Evolutionary conservation across 768 basidiomycete genomes (phyloP), one percentile per base, ranked within the genome.

Genomic region (Asterophora lycoperdoides): DNA sequence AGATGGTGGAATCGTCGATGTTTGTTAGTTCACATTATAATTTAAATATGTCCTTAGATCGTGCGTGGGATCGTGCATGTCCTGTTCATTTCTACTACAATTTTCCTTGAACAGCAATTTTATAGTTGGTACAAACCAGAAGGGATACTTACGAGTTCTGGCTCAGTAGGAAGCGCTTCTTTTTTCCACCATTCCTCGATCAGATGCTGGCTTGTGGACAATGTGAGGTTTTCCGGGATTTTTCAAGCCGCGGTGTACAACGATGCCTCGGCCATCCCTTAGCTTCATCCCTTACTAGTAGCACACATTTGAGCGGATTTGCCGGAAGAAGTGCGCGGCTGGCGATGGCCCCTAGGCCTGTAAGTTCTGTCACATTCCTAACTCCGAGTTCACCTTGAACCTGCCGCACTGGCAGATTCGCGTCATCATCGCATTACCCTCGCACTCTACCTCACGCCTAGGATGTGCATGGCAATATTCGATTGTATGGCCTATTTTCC

Each of bases 21-120:
- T 89, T 89, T 61, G 83, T 83, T 20, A 86, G 86, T 30, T 81
- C 83, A 13, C 84, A 84, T 54, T 84, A 84, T n/a, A n/a, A n/a
- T n/a, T n/a, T n/a, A n/a, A n/a, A 6, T 23, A 23, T 57, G 70
- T 86, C 53, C 78, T 87, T 14, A 84, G 86, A 54, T 81, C 81
- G 84, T 85, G 57, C 49, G 81, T 23, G 23, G 23, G 73, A 1
- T 17, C 38, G 4, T 40, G n/a, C 19, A 26, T 5, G 35, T 39
- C 20, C 44, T 7, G 19, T 34, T 15, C 38, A 36, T 19, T 20
- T 30, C 19, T 5, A 23, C 26, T 53, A 41, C n/a, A n/a, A n/a
- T n/a, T n/a, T n/a, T n/a, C n/a, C n/a, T n/a, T n/a, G n/a, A n/a
- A n/a, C n/a, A n/a, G 42, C 11, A 11, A 29, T 18, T 15, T 19